Percentiles rank a stretch among this genome's conserved stretches.
phyloP scores from a whole-genome alignment of 169 alveolate genomes.

The Plasmodium chabaudi region DNA sequence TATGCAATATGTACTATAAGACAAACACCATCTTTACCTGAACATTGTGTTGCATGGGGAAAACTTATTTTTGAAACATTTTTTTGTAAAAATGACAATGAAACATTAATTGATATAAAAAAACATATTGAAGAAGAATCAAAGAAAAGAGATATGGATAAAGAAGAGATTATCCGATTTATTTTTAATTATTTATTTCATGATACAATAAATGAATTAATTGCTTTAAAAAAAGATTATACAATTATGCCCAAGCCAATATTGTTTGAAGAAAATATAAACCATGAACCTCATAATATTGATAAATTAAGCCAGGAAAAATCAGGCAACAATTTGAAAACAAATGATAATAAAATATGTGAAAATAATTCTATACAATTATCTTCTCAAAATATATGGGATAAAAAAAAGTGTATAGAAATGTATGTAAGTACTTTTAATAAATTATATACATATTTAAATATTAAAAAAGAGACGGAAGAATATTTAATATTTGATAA shows the following conservation, averaged over 20 bases:
- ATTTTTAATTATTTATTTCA: conserved; percentile 79
- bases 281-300: neutral
- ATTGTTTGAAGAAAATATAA: conserved; percentile 1
- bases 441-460: conserved; percentile 47
- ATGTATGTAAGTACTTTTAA: conserved; percentile 36
- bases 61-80: conserved; percentile 91
- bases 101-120: conserved; percentile 76
- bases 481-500: conserved; percentile 91
- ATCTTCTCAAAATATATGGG: conserved; percentile 59
- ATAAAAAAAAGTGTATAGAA: conserved; percentile 48
- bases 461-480: conserved; percentile 47
- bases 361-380: conserved; percentile 14
- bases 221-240: conserved; percentile 66
- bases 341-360: neutral
- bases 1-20: conserved; percentile 99
- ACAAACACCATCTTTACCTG: conserved; percentile 98
- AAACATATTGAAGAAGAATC: conserved; percentile 79
- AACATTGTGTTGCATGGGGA: conserved; percentile 99
- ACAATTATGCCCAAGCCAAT: conserved; percentile 36
- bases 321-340: neutral
- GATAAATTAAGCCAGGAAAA: conserved; percentile 6
- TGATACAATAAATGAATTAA: conserved; percentile 75
- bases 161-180: conserved; percentile 38
- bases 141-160: conserved; percentile 68
- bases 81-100: conserved; percentile 82